phyloP scores from a whole-genome alignment of 805 yeast genomes.

The Ogataea wickerhamii region DNA sequence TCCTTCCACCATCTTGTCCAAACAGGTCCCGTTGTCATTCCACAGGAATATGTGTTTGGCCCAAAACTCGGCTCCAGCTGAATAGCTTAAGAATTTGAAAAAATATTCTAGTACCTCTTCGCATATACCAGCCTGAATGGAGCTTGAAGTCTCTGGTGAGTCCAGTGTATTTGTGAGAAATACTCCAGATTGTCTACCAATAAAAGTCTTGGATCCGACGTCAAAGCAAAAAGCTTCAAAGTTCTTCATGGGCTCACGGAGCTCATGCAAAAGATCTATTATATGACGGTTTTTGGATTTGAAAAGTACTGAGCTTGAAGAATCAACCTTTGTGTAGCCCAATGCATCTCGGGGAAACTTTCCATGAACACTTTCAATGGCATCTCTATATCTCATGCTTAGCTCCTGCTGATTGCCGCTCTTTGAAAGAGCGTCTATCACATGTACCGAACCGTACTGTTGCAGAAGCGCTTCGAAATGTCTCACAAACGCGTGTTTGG shows the following conservation, averaged over 20 bases:
- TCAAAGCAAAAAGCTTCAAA: constrained; percentile 47
- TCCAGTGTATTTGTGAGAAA: constrained; percentile 50
- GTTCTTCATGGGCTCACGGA: constrained; percentile 34
- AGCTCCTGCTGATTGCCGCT: constrained; percentile 44
- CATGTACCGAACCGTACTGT: constrained; percentile 48
- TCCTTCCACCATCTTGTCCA: constrained; percentile 38
- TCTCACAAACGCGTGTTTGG: constrained; percentile 47
- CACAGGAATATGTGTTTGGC: constrained; percentile 42
- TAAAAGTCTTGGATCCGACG: constrained; percentile 30
- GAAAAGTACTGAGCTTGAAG: constrained; percentile 34
- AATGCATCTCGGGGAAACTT: constrained; percentile 16
- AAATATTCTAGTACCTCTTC: constrained; percentile 48
- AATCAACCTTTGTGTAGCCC: constrained; percentile 35
- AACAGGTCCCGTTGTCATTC: constrained; percentile 42
- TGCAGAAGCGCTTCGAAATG: constrained; percentile 46
- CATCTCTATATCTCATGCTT: constrained; percentile 35
- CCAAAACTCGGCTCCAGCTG: constrained; percentile 31
- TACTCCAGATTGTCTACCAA: constrained; percentile 49
- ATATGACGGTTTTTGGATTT: constrained; percentile 28
- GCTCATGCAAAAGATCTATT: constrained; percentile 17
- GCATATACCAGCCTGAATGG: constrained; percentile 42
- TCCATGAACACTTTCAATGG: constrained; percentile 15
- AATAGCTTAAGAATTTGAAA: constrained; percentile 40
- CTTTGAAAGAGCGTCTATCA: constrained; percentile 46
- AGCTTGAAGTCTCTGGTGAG: constrained; percentile 47